phyloP scores from a whole-genome alignment of 2,329 filamentous ascomycete species.

The Penicillium sp. region DNA sequence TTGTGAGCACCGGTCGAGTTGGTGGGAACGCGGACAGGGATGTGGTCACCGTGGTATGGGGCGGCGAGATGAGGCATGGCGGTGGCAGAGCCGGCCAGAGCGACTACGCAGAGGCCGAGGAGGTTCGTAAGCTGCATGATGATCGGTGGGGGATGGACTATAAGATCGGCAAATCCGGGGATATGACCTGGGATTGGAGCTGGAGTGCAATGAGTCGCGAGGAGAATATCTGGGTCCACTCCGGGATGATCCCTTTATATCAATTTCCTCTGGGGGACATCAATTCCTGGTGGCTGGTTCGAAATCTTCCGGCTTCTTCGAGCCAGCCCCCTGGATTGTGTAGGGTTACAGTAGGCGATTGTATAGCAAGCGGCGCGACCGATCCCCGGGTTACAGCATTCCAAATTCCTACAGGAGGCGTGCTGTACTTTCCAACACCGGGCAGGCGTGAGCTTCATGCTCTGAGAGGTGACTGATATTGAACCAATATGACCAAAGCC shows the following conservation, averaged over 20 bases:
- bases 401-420: slow-evolving; percentile 14
- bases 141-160: neutral
- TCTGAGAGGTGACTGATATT: neutral
- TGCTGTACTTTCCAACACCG: neutral
- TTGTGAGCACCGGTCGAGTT: slow-evolving; percentile 15
- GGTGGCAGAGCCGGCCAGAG: slow-evolving; percentile 11
- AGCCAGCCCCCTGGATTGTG: slow-evolving; percentile 12
- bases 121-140: slow-evolving; percentile 22
- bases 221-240: neutral
- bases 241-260: slow-evolving; percentile 8
- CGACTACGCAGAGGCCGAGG: slow-evolving; percentile 12
- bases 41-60: slow-evolving; percentile 14
- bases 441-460: neutral
- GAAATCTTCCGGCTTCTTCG: neutral
- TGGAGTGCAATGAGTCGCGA: neutral
- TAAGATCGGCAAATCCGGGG: neutral
- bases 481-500: too few relatives aligned
- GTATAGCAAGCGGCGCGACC: neutral
- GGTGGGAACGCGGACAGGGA: slow-evolving; percentile 10
- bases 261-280: neutral
- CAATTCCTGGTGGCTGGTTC: slow-evolving; percentile 3
- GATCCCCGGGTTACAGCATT: slow-evolving; percentile 15
- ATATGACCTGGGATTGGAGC: neutral
- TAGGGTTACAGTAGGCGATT: slow-evolving; percentile 4
- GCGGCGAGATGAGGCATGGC: slow-evolving; percentile 19